Conservation (phyloP, 75 land plant genomes). For the Pinus albicaulis region DNA sequence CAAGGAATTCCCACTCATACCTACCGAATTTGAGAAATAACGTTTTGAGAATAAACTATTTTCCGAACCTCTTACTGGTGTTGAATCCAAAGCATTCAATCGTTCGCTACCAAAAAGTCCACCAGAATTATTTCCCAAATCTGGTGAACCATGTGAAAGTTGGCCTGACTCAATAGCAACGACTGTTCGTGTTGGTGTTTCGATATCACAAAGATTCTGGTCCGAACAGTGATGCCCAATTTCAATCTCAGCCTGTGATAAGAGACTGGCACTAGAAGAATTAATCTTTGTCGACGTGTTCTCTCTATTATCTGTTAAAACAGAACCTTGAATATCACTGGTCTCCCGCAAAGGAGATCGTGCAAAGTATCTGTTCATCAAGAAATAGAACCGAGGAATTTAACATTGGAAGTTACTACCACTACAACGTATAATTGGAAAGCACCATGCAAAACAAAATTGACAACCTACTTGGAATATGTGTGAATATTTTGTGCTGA, state of each 20-base stretch:
- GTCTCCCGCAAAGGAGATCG: constrained; percentile 4
- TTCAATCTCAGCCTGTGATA: not conserved
- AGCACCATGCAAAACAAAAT: not conserved
- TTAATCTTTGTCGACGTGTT: not conserved
- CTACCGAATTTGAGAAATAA: constrained; percentile 29
- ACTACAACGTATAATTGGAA: not conserved
- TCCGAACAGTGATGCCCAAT: not conserved
- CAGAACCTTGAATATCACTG: not conserved
- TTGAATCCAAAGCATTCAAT: constrained; percentile 13
- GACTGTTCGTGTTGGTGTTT: constrained; percentile 1
- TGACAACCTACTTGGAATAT: constrained; percentile 2
- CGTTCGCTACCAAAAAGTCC: not conserved
- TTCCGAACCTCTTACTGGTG: constrained; percentile 13
- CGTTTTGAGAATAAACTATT: not conserved
- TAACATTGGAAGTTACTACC: not conserved
- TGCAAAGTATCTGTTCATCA: constrained; percentile 1
- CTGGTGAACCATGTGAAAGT: constrained; percentile 8
- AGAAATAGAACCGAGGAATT: not conserved
- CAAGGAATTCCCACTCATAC: constrained; percentile 46
- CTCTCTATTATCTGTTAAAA: not conserved
- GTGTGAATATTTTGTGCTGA: not conserved
- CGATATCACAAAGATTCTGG: not conserved
- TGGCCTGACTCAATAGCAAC: constrained; percentile 7
- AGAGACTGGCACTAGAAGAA: not conserved
- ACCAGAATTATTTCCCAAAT: constrained; percentile 5